Evolutionary conservation across 768 basidiomycete genomes (phyloP).

Genomic region (Cytidiella melzeri): DNA sequence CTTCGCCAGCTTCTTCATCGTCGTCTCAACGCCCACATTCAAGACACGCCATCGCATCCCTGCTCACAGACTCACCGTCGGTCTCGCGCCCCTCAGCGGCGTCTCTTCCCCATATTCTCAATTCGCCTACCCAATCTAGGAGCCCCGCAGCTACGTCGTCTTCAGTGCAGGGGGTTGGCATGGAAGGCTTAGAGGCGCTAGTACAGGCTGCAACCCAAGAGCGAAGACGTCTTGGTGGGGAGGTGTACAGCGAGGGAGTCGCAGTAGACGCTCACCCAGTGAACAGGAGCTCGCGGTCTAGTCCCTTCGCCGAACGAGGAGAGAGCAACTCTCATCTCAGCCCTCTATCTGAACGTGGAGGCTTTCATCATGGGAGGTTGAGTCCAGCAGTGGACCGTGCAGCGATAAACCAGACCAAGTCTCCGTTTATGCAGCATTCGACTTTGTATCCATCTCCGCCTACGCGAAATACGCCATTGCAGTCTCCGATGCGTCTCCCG

Average conservation of each 20-base stretch:
- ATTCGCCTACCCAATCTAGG: slow-evolving; percentile 1
- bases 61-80: slow-evolving; percentile 7
- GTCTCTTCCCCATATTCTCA: slow-evolving; percentile 12
- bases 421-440: too few species aligned
- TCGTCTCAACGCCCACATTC: slow-evolving; percentile 1
- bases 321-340: not conserved
- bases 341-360: slow-evolving; percentile 2
- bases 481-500: too few species aligned
- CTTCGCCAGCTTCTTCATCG: not conserved
- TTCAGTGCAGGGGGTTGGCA: not conserved
- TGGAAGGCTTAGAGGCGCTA: slow-evolving; percentile 48
- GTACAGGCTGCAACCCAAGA: slow-evolving; percentile 70
- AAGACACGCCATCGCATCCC: slow-evolving; percentile 5
- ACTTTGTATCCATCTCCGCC: too few species aligned
- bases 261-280: not conserved
- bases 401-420: not conserved
- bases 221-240: slow-evolving; percentile 42
- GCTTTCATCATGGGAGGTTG: not conserved
- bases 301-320: not conserved
- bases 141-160: not conserved
- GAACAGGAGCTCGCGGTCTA: slow-evolving; percentile 5
- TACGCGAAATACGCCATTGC: too few species aligned
- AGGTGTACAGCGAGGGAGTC: slow-evolving; percentile 10
- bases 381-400: not conserved
- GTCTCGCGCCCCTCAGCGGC: slow-evolving; percentile 8